phyloP scores from a whole-genome alignment of 2,329 filamentous ascomycete genomes.

The Alternaria sp. region DNA sequence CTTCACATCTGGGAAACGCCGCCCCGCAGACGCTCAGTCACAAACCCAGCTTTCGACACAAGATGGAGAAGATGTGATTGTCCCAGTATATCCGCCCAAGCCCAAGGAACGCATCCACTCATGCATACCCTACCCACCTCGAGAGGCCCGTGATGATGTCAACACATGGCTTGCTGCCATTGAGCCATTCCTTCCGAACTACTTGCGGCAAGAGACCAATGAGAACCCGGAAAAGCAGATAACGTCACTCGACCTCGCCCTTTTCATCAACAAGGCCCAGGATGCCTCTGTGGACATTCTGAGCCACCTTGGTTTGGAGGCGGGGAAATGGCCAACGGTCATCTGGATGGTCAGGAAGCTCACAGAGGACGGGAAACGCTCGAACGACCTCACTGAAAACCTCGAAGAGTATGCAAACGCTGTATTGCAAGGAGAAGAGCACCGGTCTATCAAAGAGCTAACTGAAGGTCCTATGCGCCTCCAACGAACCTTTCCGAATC shows the following conservation, averaged over 20 bases:
- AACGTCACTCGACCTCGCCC: slow-evolving; percentile 36
- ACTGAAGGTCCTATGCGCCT: slow-evolving; percentile 32
- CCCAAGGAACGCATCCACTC: slow-evolving; percentile 10
- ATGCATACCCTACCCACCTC: slow-evolving; percentile 30
- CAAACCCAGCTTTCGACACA: neutral
- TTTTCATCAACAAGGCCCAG: slow-evolving; percentile 35
- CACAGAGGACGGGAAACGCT: slow-evolving; percentile 40
- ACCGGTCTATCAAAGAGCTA: slow-evolving; percentile 27
- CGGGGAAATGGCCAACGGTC: slow-evolving; percentile 52
- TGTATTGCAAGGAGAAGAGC: slow-evolving; percentile 22
- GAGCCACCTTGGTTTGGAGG: slow-evolving; percentile 47
- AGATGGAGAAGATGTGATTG: neutral
- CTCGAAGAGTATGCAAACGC: slow-evolving; percentile 25
- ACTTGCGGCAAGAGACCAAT: slow-evolving; percentile 31
- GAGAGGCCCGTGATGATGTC: slow-evolving; percentile 31
- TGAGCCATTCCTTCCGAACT: slow-evolving; percentile 46
- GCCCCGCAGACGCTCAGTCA: slow-evolving; percentile 11
- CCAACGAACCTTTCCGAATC: slow-evolving; percentile 20
- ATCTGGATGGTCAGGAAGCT: slow-evolving; percentile 56
- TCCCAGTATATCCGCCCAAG: slow-evolving; percentile 16
- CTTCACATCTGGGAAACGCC: slow-evolving; percentile 33
- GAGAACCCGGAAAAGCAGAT: slow-evolving; percentile 19
- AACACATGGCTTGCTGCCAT: slow-evolving; percentile 44
- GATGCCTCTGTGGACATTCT: slow-evolving; percentile 49
- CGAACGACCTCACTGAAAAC: slow-evolving; percentile 10